Evolutionary conservation across 768 basidiomycete species (phyloP).

Genomic region (Agaricus subrufescens): DNA sequence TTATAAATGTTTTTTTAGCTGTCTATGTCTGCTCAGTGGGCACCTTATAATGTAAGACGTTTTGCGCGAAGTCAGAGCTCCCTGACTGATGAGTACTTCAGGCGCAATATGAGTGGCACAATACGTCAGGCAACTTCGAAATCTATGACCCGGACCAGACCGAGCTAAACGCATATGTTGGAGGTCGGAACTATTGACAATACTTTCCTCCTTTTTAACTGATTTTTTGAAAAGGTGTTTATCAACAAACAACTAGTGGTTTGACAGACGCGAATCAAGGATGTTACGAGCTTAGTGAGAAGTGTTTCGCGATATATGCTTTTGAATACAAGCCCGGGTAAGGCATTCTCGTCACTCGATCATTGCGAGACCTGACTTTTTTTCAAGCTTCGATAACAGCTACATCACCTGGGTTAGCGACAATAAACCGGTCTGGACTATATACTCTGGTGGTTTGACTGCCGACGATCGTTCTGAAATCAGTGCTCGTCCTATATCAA

Average conservation of each 20-base stretch:
- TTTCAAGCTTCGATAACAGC: constrained; percentile 39
- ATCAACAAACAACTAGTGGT: constrained; percentile 68
- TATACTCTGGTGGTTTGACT: constrained; percentile 44
- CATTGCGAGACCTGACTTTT: background rate
- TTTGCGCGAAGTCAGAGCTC: background rate
- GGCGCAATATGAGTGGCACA: constrained; percentile 47
- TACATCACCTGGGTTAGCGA: constrained; percentile 73
- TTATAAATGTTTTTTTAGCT: constrained; percentile 22
- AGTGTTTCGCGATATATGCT: constrained; percentile 33
- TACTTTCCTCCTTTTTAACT: background rate
- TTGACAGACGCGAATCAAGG: constrained; percentile 54
- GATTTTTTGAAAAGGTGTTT: constrained; percentile 7
- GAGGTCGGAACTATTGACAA: constrained; percentile 40
- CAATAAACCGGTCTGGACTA: constrained; percentile 50
- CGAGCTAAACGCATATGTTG: constrained; percentile 50
- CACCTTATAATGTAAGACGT: constrained; percentile 54
- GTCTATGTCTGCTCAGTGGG: constrained; percentile 46
- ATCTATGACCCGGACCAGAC: constrained; percentile 45
- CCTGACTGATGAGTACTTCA: background rate
- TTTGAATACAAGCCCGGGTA: constrained; percentile 49
- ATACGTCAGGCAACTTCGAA: constrained; percentile 37
- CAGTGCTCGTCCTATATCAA: constrained; percentile 46
- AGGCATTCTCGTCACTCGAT: background rate
- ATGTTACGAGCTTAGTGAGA: constrained; percentile 50
- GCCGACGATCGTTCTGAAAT: constrained; percentile 48